Evolutionary conservation across 1,284 basidiomycete species (phyloP), one percentile per base, ranked within the genome.

Genomic region (Veloporphyrellus conicus): DNA sequence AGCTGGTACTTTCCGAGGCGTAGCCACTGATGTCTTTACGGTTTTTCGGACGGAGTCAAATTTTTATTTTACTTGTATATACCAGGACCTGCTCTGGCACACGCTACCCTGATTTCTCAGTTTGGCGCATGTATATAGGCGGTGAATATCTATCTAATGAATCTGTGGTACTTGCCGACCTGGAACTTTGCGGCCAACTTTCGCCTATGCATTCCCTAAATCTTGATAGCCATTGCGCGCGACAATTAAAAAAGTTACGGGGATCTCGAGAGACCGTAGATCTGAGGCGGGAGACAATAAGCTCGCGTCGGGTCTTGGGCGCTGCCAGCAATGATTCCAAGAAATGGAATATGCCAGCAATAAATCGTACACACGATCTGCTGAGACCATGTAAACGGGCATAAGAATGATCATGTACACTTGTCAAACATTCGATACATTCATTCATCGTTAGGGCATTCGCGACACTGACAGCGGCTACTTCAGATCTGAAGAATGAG

Each of bases 401-500:
- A 20, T 38, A 29, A 29, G 27, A 20, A 16, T 28, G 32, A 53
- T 25, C 14, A 36, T 27, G 25, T 20, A 6, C 12, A 20, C 14
- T 19, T 23, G 25, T 23, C 31, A 19, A 33, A 31, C 18, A 7
- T 32, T n/a, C 9, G 32, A 43, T 45, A 41, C 15, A 34, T 16
- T 4, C n/a, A 18, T 33, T n/a, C n/a, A n/a, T n/a, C n/a, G 16
- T 11, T 3, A 16, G 7, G 5, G 32, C 15, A 18, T 5, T 5
- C 32, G 11, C 16, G 15, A 14, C 34, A 33, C 14, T 48, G 51
- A 54, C 52, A 42, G 52, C 52, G 49, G 54, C 45, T 25, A 50
- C 12, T n/a, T 54, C 48, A 65, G 27, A 63, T 22, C 39, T 50
- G 38, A 40, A 83, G 50, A 34, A 87, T 69, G 41, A 90, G 72